Evolutionary conservation across 2,329 filamentous ascomycete species (phyloP).

Genomic region (Phyllosticta capitalensis): DNA sequence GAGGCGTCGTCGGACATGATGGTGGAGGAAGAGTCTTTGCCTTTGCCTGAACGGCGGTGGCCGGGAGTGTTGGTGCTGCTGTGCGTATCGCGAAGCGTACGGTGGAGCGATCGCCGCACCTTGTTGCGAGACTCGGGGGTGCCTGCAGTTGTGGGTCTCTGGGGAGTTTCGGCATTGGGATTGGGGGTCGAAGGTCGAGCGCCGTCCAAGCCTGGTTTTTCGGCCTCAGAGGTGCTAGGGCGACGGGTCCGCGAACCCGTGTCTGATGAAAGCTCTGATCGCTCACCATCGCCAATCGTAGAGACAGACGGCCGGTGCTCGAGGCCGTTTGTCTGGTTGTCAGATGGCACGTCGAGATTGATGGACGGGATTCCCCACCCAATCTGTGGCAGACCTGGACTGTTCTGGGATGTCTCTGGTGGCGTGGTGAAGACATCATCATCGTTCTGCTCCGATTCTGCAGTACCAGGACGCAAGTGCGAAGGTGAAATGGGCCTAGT

Average conservation of each 20-base stretch:
- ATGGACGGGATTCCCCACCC: constrained; percentile 24
- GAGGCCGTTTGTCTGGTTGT: constrained; percentile 17
- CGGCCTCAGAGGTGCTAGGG: constrained; percentile 12
- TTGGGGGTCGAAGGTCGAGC: constrained; percentile 5
- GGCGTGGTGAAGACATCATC: constrained; percentile 37
- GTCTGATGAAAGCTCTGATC: constrained; percentile 24
- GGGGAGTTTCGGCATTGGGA: constrained; percentile 20
- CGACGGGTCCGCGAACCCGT: constrained; percentile 23
- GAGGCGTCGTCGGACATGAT: constrained; percentile 26
- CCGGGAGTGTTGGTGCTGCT: constrained; percentile 47
- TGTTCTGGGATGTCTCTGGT: constrained; percentile 33
- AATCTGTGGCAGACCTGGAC: constrained; percentile 22
- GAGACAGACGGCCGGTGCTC: constrained; percentile 23
- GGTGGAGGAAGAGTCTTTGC: constrained; percentile 61
- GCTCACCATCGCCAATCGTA: constrained; percentile 19
- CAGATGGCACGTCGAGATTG: constrained; percentile 22
- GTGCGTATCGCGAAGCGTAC: constrained; percentile 74
- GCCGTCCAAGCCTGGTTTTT: constrained; percentile 5
- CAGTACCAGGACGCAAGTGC: constrained; percentile 18
- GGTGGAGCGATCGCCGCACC: constrained; percentile 77
- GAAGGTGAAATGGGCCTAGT: constrained; percentile 21
- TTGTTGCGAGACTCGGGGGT: constrained; percentile 51
- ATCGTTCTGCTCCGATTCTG: constrained; percentile 18
- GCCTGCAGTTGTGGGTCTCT: constrained; percentile 18
- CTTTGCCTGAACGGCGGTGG: constrained; percentile 62